These are phyloP conservation scores for Cercophora newfieldiana DNA, from an alignment of 495 filamentous ascomycete species.

Conservation along the genomic window DNA sequence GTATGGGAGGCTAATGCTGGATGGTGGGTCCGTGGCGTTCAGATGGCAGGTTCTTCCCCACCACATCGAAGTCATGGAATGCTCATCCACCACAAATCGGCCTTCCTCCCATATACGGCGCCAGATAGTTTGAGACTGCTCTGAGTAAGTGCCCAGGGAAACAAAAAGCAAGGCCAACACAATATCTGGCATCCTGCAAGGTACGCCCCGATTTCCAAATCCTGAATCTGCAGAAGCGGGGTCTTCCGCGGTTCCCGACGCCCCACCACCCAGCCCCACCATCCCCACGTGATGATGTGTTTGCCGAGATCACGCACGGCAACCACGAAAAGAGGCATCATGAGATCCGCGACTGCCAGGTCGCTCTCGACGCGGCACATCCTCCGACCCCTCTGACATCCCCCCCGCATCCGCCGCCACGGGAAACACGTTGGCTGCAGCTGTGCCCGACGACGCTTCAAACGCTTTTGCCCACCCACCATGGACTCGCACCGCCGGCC, in stretches of 20 bases:
- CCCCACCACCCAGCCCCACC: not conserved
- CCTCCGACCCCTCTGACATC: not conserved
- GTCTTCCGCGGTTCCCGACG: not conserved
- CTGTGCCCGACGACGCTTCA: no score
- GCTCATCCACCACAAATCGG: no score
- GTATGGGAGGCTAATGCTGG: not conserved
- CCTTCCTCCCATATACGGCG: no score
- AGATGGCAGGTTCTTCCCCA: no score
- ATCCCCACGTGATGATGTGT: constrained; percentile 2
- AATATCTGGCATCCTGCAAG: not conserved
- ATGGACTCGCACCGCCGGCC: constrained; percentile 24
- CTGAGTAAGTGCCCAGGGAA: no score
- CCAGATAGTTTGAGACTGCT: no score
- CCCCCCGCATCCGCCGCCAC: not conserved
- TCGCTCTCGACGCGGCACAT: not conserved
- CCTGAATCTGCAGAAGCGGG: not conserved
- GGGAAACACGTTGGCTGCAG: no score
- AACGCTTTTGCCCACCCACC: not conserved
- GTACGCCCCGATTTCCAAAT: not conserved
- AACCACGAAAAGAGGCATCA: constrained; percentile 11
- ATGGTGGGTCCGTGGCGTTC: no score
- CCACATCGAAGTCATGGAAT: no score
- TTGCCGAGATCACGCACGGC: constrained; percentile 12
- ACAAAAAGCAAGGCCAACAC: not conserved
- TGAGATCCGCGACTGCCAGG: not conserved